Conservation (phyloP, 2,329 filamentous ascomycete species). For the Exserohilum turcica region DNA sequence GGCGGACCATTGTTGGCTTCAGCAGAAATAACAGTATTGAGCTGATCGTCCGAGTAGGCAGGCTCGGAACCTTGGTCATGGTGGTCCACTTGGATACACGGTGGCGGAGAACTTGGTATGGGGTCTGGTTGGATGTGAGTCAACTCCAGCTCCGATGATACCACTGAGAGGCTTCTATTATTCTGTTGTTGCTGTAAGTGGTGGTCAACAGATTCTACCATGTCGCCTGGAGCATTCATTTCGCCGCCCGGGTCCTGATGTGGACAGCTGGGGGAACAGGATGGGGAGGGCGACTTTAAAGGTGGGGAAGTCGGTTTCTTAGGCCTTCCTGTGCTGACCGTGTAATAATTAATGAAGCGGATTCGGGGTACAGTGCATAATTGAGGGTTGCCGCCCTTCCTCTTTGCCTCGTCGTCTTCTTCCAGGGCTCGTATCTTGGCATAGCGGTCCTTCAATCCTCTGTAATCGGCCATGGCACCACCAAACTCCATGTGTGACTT, state of each 20-base stretch:
- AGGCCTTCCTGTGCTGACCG: conserved; percentile 74
- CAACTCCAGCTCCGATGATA: conserved; percentile 20
- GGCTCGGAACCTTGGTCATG: conserved; percentile 26
- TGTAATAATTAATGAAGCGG: conserved; percentile 89
- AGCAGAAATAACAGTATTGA: conserved; percentile 14
- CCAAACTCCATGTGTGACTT: conserved; percentile 85
- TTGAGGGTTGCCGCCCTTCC: conserved; percentile 37
- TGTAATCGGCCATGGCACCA: conserved; percentile 76
- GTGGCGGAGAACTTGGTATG: conserved; percentile 45
- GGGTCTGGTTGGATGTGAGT: conserved; percentile 17
- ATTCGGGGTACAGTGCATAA: conserved; percentile 58
- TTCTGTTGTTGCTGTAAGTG: conserved; percentile 6
- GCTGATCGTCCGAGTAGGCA: not conserved
- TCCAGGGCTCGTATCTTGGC: conserved; percentile 71
- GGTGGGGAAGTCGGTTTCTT: conserved; percentile 58
- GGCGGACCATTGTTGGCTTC: conserved; percentile 11
- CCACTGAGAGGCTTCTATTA: conserved; percentile 13
- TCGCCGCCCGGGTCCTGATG: conserved; percentile 10
- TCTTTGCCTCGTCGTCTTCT: conserved; percentile 62
- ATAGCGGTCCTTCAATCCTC: conserved; percentile 72
- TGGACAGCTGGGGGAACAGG: conserved; percentile 16
- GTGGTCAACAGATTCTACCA: not conserved
- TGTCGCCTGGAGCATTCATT: not conserved
- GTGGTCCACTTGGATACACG: conserved; percentile 56
- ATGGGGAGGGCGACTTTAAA: conserved; percentile 32